Evolutionary conservation across 208 protist species (phyloP), one percentile per base, ranked within the genome.

Genomic region (Leptomonas seymouri): DNA sequence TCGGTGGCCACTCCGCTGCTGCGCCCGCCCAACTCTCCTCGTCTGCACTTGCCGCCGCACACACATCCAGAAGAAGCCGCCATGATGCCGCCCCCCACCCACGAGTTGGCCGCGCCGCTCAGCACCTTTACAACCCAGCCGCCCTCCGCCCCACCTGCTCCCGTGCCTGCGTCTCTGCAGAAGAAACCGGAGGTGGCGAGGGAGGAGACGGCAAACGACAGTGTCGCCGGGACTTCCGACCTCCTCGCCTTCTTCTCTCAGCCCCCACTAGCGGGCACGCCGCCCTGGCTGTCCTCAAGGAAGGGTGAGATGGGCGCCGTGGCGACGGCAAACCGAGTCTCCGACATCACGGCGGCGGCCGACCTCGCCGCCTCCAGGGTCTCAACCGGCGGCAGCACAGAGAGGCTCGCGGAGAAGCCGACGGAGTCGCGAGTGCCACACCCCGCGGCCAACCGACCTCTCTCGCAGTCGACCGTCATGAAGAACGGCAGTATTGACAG

Each of bases 401-500:
- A 39, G 41, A 44, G n/a, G 51, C 42, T 36, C 23, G 12, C 55
- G 18, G 60, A 42, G 55, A 42, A 23, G 54, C 51, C 51, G 51
- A n/a, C n/a, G n/a, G n/a, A n/a, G n/a, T n/a, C n/a, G n/a, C n/a
- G n/a, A n/a, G n/a, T n/a, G n/a, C n/a, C n/a, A n/a, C n/a, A n/a
- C n/a, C n/a, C n/a, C n/a, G 48, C 4, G 8, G 20, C 9, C 21
- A 14, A 25, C 42, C 34, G 62, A 12, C 71, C 59, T 21, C 30
- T 31, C 14, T 21, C 69, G 36, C 71, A 64, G 57, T 28, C 62
- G 45, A 48, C 59, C 18, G n/a, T 42, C 11, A 69, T 69, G 20
- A 76, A 76, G 56, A 66, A 76, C n/a, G 54, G 41, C 36, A 69
- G 71, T 55, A 65, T 57, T 44, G 46, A 59, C 62, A 69, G 71